phyloP scores from a whole-genome alignment of 805 yeast genomes.

The Kuraishia cidri region DNA sequence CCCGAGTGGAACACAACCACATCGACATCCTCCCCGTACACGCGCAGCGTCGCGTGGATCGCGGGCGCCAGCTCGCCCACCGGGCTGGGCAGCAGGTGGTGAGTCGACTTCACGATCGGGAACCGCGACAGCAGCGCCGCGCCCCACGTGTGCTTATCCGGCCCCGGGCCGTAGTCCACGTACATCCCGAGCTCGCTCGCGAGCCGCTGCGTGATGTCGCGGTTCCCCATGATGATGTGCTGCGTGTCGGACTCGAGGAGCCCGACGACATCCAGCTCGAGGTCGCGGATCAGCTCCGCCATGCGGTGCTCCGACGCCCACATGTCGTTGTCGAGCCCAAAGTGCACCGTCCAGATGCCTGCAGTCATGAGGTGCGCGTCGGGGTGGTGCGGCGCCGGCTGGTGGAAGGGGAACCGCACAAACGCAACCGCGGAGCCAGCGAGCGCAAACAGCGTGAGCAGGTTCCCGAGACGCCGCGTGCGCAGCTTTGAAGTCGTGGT shows the following conservation, averaged over 20 bases:
- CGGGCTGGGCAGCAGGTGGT: slow-evolving; percentile 90
- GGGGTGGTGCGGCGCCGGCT: slow-evolving; percentile 63
- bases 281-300: slow-evolving; percentile 73
- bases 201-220: slow-evolving; percentile 84
- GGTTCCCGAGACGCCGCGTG: background rate
- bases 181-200: slow-evolving; percentile 94
- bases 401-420: slow-evolving; percentile 45
- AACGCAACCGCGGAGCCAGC: slow-evolving; percentile 44
- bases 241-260: slow-evolving; percentile 90
- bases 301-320: slow-evolving; percentile 94
- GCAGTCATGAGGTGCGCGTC: slow-evolving; percentile 74
- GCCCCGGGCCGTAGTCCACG: slow-evolving; percentile 96
- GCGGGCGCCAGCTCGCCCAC: slow-evolving; percentile 99
- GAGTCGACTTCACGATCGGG: slow-evolving; percentile 86
- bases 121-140: slow-evolving; percentile 86
- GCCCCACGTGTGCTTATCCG: slow-evolving; percentile 98
- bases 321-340: slow-evolving; percentile 95
- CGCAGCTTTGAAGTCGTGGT: background rate
- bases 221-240: slow-evolving; percentile 87
- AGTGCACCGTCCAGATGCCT: slow-evolving; percentile 98
- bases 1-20: slow-evolving; percentile 97
- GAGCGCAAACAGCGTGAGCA: slow-evolving; percentile 23
- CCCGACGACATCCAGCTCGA: slow-evolving; percentile 88
- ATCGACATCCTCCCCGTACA: slow-evolving; percentile 81
- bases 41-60: slow-evolving; percentile 89